phyloP scores from a whole-genome alignment of 305 asterid species.

The Plantago rigida region DNA sequence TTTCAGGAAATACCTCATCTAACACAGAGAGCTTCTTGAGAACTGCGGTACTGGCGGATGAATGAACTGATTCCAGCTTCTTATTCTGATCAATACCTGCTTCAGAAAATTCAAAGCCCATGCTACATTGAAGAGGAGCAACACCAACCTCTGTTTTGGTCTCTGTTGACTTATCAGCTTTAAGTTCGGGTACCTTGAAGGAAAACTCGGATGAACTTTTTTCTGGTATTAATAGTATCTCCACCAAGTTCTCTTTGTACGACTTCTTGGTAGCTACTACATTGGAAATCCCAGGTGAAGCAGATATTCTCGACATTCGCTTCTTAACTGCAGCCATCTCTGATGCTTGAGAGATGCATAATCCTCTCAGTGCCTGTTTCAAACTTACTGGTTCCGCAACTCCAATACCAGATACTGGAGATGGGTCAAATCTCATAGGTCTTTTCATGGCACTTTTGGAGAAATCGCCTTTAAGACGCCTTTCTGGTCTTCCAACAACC shows the following conservation, averaged over 20 bases:
- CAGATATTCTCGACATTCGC: slow-evolving; percentile 43
- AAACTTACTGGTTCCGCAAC: slow-evolving; percentile 64
- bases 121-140: slow-evolving; percentile 22
- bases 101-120: slow-evolving; percentile 23
- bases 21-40: slow-evolving; percentile 28
- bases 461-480: slow-evolving; percentile 28
- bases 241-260: slow-evolving; percentile 37
- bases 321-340: slow-evolving; percentile 86
- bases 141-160: slow-evolving; percentile 17
- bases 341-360: slow-evolving; percentile 90
- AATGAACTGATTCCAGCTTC: slow-evolving; percentile 18
- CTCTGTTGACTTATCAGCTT: slow-evolving; percentile 3
- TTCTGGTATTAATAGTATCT: slow-evolving; percentile 56
- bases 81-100: slow-evolving; percentile 24
- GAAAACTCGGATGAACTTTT: slow-evolving; percentile 29
- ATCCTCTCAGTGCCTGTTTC: slow-evolving; percentile 88
- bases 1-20: slow-evolving; percentile 26
- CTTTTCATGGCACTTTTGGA: slow-evolving; percentile 73
- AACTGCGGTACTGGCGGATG: slow-evolving; percentile 24
- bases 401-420: slow-evolving; percentile 56
- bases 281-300: slow-evolving; percentile 42
- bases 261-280: slow-evolving; percentile 41
- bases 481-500: slow-evolving; percentile 32
- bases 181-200: slow-evolving; percentile 27
- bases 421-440: slow-evolving; percentile 53